These are phyloP conservation scores for Schizophyllum commune DNA, from an alignment of 1,284 basidiomycete genomes.

Conservation along the genomic window DNA sequence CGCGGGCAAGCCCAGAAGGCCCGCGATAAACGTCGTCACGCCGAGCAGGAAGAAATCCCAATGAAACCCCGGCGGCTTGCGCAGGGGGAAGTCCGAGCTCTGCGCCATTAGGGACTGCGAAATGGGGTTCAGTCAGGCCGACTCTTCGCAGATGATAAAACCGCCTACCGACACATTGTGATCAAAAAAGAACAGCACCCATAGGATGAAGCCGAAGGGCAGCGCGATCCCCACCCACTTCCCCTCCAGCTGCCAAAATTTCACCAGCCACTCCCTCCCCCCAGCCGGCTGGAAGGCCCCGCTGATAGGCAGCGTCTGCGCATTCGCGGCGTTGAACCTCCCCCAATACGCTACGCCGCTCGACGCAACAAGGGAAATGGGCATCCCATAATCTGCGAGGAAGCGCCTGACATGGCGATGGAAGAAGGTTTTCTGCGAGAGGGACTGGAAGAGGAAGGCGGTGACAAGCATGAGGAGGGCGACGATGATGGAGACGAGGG, in stretches of 20 bases:
- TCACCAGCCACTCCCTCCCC: conserved; percentile 78
- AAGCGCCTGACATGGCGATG: conserved; percentile 70
- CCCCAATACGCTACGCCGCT: conserved; percentile 85
- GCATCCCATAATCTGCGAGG: conserved; percentile 85
- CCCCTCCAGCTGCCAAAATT: conserved; percentile 85
- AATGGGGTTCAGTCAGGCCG: neutral
- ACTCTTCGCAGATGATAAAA: neutral
- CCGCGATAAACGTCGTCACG: conserved; percentile 87
- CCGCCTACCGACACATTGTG: conserved; percentile 64
- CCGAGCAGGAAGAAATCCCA: conserved; percentile 88
- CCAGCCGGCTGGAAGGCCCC: conserved; percentile 69
- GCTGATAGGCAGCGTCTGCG: conserved; percentile 62
- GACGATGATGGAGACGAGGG: conserved; percentile 69
- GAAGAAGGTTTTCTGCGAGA: conserved; percentile 60
- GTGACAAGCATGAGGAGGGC: conserved; percentile 70
- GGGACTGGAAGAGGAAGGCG: conserved; percentile 65
- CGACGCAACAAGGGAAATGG: conserved; percentile 67
- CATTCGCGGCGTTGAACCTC: conserved; percentile 56
- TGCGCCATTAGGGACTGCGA: conserved; percentile 85
- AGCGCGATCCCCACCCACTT: conserved; percentile 87
- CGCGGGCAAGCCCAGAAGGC: conserved; percentile 85
- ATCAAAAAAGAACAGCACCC: conserved; percentile 73
- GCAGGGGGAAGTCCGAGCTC: conserved; percentile 83
- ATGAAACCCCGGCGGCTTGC: conserved; percentile 91
- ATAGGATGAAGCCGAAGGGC: conserved; percentile 65